Evolutionary conservation across 2,329 filamentous ascomycete species (phyloP).

Genomic region (Elsinoe arachidis): DNA sequence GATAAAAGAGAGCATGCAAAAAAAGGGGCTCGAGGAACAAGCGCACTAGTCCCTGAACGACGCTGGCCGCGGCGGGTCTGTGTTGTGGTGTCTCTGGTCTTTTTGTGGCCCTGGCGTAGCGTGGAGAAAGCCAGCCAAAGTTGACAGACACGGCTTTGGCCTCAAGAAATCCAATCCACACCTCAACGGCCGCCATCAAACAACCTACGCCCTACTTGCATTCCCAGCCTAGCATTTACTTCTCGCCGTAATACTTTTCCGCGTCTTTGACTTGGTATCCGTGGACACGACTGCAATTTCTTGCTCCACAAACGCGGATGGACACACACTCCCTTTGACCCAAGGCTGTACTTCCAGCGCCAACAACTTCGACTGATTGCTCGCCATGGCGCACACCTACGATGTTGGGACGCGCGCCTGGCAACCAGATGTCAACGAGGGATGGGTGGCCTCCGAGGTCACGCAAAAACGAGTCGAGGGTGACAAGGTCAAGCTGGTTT

Average conservation of each 20-base stretch:
- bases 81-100: not conserved
- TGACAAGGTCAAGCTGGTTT: slow-evolving; percentile 77
- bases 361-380: not conserved
- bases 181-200: slow-evolving; percentile 9
- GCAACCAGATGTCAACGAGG: slow-evolving; percentile 93
- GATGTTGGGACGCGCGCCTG: slow-evolving; percentile 95
- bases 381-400: slow-evolving; percentile 79
- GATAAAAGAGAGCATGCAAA: no score
- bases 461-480: slow-evolving; percentile 75
- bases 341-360: slow-evolving; percentile 1
- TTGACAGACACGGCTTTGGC: not conserved
- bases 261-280: not conserved
- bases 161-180: slow-evolving; percentile 9
- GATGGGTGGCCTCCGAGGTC: slow-evolving; percentile 96
- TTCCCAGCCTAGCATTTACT: slow-evolving; percentile 11
- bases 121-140: not conserved
- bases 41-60: no score
- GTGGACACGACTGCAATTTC: not conserved
- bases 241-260: not conserved
- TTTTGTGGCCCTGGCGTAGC: not conserved
- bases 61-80: not conserved
- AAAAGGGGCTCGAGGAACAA: no score
- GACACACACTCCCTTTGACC: slow-evolving; percentile 4
- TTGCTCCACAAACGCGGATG: slow-evolving; percentile 3
- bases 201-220: not conserved